Evolutionary conservation across 1,139 yeast genomes (phyloP).

Genomic region (Candida sanyaensis): DNA sequence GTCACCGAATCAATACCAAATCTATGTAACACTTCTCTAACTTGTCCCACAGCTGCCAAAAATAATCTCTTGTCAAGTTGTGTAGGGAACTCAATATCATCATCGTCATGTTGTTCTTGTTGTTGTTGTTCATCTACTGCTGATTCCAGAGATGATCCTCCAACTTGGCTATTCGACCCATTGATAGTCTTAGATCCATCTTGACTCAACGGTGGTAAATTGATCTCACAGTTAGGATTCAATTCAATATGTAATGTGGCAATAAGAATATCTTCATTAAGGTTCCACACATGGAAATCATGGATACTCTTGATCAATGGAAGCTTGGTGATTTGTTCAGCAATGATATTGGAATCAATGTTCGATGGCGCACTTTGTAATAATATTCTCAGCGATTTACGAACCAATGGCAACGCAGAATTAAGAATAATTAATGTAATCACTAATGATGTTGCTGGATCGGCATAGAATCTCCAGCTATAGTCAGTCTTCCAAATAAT

Average conservation of each 20-base stretch:
- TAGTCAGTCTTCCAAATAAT: conserved; percentile 93
- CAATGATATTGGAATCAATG: conserved; percentile 73
- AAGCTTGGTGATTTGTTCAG: conserved; percentile 63
- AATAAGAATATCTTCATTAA: conserved; percentile 82
- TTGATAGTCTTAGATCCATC: conserved; percentile 26
- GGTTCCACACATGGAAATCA: conserved; percentile 96
- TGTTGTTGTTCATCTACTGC: conserved; percentile 14
- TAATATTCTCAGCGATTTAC: conserved; percentile 81
- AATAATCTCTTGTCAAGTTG: conserved; percentile 49
- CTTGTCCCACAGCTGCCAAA: conserved; percentile 69
- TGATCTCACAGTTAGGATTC: conserved; percentile 32
- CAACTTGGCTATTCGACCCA: conserved; percentile 1
- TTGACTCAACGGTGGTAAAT: conserved; percentile 14
- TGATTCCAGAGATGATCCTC: neutral
- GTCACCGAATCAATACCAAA: conserved; percentile 93
- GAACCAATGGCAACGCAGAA: conserved; percentile 87
- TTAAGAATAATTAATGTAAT: conserved; percentile 89
- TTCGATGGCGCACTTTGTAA: conserved; percentile 90
- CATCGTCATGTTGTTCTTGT: no score
- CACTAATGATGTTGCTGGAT: conserved; percentile 81
- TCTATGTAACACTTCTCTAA: conserved; percentile 76
- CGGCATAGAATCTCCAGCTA: conserved; percentile 84
- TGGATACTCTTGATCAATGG: conserved; percentile 83
- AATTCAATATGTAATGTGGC: conserved; percentile 90
- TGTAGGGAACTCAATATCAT: conserved; percentile 3